Evolutionary conservation across 495 filamentous ascomycete species (phyloP).

Genomic region (Aspergillus ostianus): DNA sequence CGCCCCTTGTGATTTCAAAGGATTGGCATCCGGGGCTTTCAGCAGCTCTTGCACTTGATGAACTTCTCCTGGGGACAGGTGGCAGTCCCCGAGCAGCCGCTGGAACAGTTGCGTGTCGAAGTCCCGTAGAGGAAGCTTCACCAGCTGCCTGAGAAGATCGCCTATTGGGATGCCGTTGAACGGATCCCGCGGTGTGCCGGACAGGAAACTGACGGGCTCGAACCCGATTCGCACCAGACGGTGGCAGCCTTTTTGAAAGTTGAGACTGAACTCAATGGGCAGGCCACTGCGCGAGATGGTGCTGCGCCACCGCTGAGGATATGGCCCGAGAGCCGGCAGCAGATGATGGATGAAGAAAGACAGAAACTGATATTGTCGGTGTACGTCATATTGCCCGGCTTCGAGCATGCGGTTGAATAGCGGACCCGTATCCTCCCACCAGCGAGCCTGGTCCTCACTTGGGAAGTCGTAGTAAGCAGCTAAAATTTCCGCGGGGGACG

Average conservation of each 20-base stretch:
- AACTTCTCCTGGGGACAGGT: neutral
- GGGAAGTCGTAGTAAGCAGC: no score
- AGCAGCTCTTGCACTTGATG: neutral
- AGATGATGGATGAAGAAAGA: no score
- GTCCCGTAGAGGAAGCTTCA: neutral
- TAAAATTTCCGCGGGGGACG: no score
- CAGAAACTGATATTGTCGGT: no score
- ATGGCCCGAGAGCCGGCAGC: conserved; percentile 13
- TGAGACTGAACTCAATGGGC: conserved; percentile 21
- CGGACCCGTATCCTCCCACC: no score
- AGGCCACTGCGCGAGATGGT: conserved; percentile 14
- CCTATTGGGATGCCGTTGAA: conserved; percentile 8
- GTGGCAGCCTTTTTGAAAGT: conserved; percentile 13
- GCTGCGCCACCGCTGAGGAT: conserved; percentile 12
- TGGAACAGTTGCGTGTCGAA: conserved; percentile 7
- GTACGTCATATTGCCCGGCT: no score
- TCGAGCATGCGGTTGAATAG: no score
- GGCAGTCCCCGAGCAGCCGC: neutral
- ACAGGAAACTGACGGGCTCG: conserved; percentile 13
- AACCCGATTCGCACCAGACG: conserved; percentile 17
- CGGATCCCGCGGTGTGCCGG: conserved; percentile 9
- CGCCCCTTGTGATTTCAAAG: conserved; percentile 4
- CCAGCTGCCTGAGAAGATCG: conserved; percentile 6
- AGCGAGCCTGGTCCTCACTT: no score
- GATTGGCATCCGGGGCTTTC: neutral